A percentile compares a stretch with the other conserved stretches of the same genome.
Conservation (phyloP, 1,284 basidiomycete species). For the Tylopilus sp. region DNA sequence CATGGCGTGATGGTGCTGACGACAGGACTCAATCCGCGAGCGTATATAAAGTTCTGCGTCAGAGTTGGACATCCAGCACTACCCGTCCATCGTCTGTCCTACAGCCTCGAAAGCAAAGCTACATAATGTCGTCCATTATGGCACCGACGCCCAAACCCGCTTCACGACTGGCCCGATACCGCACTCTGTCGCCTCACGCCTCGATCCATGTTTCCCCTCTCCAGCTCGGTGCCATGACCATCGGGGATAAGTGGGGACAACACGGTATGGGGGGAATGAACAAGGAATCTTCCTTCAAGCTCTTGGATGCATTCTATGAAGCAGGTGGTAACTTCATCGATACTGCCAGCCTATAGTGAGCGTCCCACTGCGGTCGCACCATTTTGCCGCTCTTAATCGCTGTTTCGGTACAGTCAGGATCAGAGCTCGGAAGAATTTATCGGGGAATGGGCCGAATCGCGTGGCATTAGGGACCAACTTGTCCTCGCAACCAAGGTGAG, state of each 20-base stretch:
- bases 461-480: slow-evolving; percentile 51
- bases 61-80: too few relatives aligned
- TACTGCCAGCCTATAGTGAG: slow-evolving; percentile 48
- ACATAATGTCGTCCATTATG: neutral
- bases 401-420: slow-evolving; percentile 38
- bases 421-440: slow-evolving; percentile 51
- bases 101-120: too few relatives aligned
- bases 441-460: slow-evolving; percentile 53
- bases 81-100: too few relatives aligned
- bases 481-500: slow-evolving; percentile 53
- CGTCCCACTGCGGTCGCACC: neutral
- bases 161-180: slow-evolving; percentile 42
- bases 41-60: too few relatives aligned
- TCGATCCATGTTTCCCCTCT: slow-evolving; percentile 48
- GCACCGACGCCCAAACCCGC: slow-evolving; percentile 8
- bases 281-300: slow-evolving; percentile 44
- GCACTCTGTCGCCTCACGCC: slow-evolving; percentile 39
- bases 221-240: slow-evolving; percentile 50
- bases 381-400: neutral
- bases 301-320: slow-evolving; percentile 47
- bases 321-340: slow-evolving; percentile 57
- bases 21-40: too few relatives aligned
- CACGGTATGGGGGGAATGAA: slow-evolving; percentile 39
- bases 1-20: too few relatives aligned
- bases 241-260: slow-evolving; percentile 43